Base-by-base conservation (phyloP, 2,329 filamentous ascomycete species). In the Polytolypa hystricis region DNA sequence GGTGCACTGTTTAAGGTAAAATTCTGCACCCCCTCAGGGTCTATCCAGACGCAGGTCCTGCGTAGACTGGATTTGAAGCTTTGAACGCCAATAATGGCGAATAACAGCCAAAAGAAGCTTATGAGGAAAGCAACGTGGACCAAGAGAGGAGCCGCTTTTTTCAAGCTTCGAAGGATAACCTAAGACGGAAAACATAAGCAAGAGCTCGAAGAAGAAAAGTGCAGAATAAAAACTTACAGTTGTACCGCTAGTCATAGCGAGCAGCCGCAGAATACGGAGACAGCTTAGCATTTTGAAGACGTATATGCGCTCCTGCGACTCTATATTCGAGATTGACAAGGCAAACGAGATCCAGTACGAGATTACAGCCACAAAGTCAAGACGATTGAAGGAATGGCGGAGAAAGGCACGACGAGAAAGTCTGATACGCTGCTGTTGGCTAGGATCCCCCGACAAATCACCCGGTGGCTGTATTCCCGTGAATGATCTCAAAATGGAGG, bases 271-370 rank as follows among this genome's bases (percentile, higher is more conserved):
- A 45, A 98, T 95, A 30, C 93, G 83, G 45, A 98, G 70, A 60
- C 86, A 95, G 53, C 87, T 94, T 41, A 98, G 69, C 93, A 98
- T 98, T 39, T 84, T 80, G 58, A 98, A 98, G 5, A 96, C 73
- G 49, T 86, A 93, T 5, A 96, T 59, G 53, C 93, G 84, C 35
- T 77, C 69, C 2, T 59, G 52, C 42, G 71, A 69, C 53, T 95
- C 84, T 14, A 86, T 55, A 1, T 80, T 77, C 8, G 73, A 71
- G 12, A 87, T 61, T 20, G 77, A 74, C 34, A 98, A 67, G 8
- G 75, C 57, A 51, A 96, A 91, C 1, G 84, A 80, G 39, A 94
- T 80, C 91, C 91, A 98, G 60, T 86, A 98, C 0, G 89, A 81
- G n/a, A 91, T 70, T 5, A 98, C 82, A 2, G 91, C 93, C 36